phyloP scores from a whole-genome alignment of 2,329 filamentous ascomycete species.

The Zymoseptoria tritici region DNA sequence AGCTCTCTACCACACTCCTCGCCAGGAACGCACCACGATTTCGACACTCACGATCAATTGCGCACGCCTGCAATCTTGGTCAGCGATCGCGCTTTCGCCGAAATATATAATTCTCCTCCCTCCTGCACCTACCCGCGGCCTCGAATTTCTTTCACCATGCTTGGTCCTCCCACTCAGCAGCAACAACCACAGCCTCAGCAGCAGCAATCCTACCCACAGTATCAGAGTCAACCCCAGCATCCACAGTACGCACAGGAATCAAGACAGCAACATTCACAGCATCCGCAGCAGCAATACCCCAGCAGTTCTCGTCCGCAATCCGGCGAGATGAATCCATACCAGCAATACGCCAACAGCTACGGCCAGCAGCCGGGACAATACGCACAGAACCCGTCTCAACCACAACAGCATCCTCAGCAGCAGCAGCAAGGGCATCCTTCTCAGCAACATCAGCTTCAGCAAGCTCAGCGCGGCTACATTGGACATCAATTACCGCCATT shows the following conservation, averaged over 20 bases:
- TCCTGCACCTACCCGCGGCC: not conserved
- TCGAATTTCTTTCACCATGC: conserved; percentile 2
- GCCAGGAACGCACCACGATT: not conserved
- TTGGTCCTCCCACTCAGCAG: conserved; percentile 7
- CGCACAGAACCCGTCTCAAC: not conserved
- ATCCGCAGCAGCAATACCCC: conserved; percentile 4
- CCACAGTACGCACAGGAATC: conserved; percentile 1
- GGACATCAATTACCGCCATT: conserved; percentile 17
- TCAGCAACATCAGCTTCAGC: conserved; percentile 9
- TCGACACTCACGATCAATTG: not conserved
- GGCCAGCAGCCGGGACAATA: conserved; percentile 10
- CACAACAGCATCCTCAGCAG: conserved; percentile 4
- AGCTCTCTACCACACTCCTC: not conserved
- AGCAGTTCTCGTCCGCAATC: not conserved
- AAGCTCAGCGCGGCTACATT: conserved; percentile 15
- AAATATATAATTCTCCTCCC: not conserved
- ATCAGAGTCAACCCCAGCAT: not conserved
- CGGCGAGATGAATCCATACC: conserved; percentile 18
- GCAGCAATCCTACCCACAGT: conserved; percentile 4
- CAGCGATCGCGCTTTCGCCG: not conserved
- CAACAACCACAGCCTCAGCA: conserved; percentile 11
- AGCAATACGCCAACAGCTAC: conserved; percentile 14
- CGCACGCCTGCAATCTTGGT: not conserved
- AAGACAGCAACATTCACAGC: conserved; percentile 12
- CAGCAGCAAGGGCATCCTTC: conserved; percentile 6